Conservation (phyloP, 2,329 filamentous ascomycete species). For the Diaporthe batatas region DNA sequence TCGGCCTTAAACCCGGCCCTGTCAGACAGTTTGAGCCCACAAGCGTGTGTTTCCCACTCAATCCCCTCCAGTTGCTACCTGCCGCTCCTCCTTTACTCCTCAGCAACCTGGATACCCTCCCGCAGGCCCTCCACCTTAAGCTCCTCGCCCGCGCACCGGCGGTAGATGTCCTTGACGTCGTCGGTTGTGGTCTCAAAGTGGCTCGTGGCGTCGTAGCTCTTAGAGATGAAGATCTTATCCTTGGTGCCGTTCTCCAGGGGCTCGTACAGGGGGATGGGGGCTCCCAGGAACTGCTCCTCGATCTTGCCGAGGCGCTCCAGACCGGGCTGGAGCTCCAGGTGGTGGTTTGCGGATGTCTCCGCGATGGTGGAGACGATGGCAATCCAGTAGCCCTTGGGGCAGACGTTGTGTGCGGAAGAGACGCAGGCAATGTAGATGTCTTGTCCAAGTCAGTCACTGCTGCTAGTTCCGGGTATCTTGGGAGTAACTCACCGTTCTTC, state of each 20-base stretch:
- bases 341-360: constrained; percentile 91
- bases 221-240: constrained; percentile 97
- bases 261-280: constrained; percentile 94
- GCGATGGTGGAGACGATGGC: constrained; percentile 98
- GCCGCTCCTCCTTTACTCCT: constrained; percentile 65
- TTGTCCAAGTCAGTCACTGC: constrained; percentile 53
- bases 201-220: constrained; percentile 97
- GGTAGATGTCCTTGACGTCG: constrained; percentile 95
- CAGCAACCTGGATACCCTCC: constrained; percentile 81
- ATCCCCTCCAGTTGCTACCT: neutral
- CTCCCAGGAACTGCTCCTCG: constrained; percentile 96
- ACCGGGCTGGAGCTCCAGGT: constrained; percentile 92
- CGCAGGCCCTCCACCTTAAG: constrained; percentile 89
- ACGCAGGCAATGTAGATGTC: constrained; percentile 98
- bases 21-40: constrained; percentile 23
- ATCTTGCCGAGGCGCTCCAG: constrained; percentile 93
- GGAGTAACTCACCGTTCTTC: constrained; percentile 81
- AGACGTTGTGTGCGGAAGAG: constrained; percentile 96
- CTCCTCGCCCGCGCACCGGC: constrained; percentile 84
- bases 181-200: constrained; percentile 95
- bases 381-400: constrained; percentile 98
- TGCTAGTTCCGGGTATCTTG: neutral
- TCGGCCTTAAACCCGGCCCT: constrained; percentile 20
- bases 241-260: constrained; percentile 84
- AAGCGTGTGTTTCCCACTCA: constrained; percentile 1